phyloP scores from a whole-genome alignment of 1,284 basidiomycete genomes.

The Neotropicomus parvogracilis region DNA sequence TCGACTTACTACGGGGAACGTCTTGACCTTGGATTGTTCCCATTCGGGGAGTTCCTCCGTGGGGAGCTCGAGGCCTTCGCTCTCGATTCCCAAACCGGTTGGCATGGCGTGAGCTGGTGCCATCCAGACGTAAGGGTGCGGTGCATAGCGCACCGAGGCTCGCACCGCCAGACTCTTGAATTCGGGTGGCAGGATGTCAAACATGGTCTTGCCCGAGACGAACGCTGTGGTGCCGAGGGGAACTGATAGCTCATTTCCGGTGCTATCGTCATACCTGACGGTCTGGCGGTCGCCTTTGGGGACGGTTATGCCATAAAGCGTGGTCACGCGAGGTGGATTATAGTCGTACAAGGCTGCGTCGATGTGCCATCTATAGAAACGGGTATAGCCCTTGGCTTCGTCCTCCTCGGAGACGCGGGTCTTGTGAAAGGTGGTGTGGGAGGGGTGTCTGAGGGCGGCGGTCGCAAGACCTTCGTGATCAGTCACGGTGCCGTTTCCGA shows the following conservation, averaged over 20 bases:
- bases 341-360: constrained; percentile 90
- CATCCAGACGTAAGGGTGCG: constrained; percentile 80
- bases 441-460: constrained; percentile 74
- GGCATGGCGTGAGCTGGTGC: constrained; percentile 56
- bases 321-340: constrained; percentile 85
- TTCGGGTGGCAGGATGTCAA: constrained; percentile 71
- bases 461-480: constrained; percentile 75
- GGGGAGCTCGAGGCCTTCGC: constrained; percentile 60
- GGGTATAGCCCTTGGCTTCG: constrained; percentile 69
- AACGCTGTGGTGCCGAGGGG: constrained; percentile 88
- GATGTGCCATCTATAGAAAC: constrained; percentile 93
- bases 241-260: constrained; percentile 77
- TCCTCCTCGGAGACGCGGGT: constrained; percentile 75
- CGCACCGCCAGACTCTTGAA: constrained; percentile 82
- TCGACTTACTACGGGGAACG: constrained; percentile 56
- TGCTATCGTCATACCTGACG: constrained; percentile 85
- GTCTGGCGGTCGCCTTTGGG: constrained; percentile 58
- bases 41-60: constrained; percentile 59
- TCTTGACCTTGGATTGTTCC: constrained; percentile 62
- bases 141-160: constrained; percentile 60
- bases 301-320: constrained; percentile 77
- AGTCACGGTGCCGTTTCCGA: constrained; percentile 74
- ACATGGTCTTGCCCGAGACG: constrained; percentile 80
- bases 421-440: constrained; percentile 89
- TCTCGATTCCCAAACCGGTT: constrained; percentile 70